Percentiles rank a stretch among this genome's conserved stretches.
phyloP scores from a whole-genome alignment of 495 filamentous ascomycete species.

The Schizothecium vesticola region DNA sequence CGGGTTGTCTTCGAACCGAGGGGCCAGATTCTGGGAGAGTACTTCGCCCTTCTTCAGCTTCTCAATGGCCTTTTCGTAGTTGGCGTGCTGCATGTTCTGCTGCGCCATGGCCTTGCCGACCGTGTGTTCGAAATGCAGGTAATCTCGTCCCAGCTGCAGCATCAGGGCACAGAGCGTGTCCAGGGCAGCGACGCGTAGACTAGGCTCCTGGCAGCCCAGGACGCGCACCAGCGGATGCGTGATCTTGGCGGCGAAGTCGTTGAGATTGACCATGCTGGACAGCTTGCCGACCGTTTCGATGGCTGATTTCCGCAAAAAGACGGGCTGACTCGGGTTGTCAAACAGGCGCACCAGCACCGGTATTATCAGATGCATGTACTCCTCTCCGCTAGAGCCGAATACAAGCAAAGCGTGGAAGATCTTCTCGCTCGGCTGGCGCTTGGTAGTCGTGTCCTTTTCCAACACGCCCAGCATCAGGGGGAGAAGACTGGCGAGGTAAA shows the following conservation, averaged over 20 bases:
- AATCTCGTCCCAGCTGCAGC: slow-evolving; percentile 92
- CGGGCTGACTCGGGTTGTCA: slow-evolving; percentile 73
- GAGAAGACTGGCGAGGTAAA: slow-evolving; percentile 80
- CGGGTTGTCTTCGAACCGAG: slow-evolving; percentile 68
- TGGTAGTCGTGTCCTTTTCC: slow-evolving; percentile 72
- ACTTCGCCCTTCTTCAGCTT: slow-evolving; percentile 93
- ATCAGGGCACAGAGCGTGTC: slow-evolving; percentile 94
- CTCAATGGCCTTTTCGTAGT: slow-evolving; percentile 83
- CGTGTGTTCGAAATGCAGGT: slow-evolving; percentile 84
- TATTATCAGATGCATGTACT: slow-evolving; percentile 99
- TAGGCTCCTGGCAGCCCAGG: slow-evolving; percentile 63
- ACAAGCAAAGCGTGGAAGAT: slow-evolving; percentile 92
- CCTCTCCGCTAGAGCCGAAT: slow-evolving; percentile 92
- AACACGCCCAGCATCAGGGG: slow-evolving; percentile 89
- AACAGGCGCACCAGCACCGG: slow-evolving; percentile 91
- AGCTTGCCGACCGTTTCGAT: slow-evolving; percentile 93
- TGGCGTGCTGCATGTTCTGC: slow-evolving; percentile 71
- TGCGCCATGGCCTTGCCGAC: slow-evolving; percentile 71
- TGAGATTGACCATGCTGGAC: slow-evolving; percentile 95
- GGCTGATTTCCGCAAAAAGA: slow-evolving; percentile 72
- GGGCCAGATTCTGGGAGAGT: slow-evolving; percentile 87
- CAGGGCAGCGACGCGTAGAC: slow-evolving; percentile 75
- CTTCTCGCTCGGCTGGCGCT: slow-evolving; percentile 73
- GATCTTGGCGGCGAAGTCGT: slow-evolving; percentile 91
- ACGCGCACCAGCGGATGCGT: slow-evolving; percentile 84